phyloP scores from a whole-genome alignment of 495 filamentous ascomycete genomes.

The Tirmania nivea region DNA sequence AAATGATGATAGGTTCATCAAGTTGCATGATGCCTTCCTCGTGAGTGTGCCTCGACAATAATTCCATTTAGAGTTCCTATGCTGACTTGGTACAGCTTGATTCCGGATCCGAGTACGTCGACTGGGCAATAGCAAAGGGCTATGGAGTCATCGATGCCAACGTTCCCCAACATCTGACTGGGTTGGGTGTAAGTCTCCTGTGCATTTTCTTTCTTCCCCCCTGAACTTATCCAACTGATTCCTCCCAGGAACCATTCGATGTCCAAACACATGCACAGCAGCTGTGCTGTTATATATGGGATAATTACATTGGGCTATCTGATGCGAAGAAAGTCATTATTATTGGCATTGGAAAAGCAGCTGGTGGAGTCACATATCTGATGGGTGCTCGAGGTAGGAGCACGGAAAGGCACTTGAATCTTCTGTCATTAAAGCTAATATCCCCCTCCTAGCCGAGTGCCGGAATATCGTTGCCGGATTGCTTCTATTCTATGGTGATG shows the following conservation, averaged over 20 bases:
- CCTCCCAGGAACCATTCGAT: slow-evolving; percentile 26
- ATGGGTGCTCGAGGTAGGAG: slow-evolving; percentile 22
- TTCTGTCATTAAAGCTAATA: neutral
- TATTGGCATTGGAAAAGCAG: slow-evolving; percentile 50
- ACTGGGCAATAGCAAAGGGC: slow-evolving; percentile 50
- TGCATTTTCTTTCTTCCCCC: neutral
- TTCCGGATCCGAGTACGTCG: slow-evolving; percentile 50
- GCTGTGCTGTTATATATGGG: slow-evolving; percentile 75
- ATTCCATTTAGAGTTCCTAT: slow-evolving; percentile 4
- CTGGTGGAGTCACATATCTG: slow-evolving; percentile 24
- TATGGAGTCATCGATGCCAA: slow-evolving; percentile 81
- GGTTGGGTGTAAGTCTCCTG: slow-evolving; percentile 27
- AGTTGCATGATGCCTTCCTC: neutral
- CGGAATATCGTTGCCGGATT: slow-evolving; percentile 11
- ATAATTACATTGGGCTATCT: slow-evolving; percentile 80
- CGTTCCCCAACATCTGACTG: slow-evolving; percentile 49
- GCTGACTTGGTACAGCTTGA: slow-evolving; percentile 44
- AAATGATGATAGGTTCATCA: neutral
- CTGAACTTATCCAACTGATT: slow-evolving; percentile 7
- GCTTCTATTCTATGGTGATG: slow-evolving; percentile 12
- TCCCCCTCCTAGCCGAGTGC: slow-evolving; percentile 10
- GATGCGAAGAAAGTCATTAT: slow-evolving; percentile 53
- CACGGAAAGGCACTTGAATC: neutral
- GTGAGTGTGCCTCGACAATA: neutral
- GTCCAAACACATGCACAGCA: slow-evolving; percentile 37